phyloP scores from a whole-genome alignment of 495 filamentous ascomycete species.

The Chaetomium tenue region DNA sequence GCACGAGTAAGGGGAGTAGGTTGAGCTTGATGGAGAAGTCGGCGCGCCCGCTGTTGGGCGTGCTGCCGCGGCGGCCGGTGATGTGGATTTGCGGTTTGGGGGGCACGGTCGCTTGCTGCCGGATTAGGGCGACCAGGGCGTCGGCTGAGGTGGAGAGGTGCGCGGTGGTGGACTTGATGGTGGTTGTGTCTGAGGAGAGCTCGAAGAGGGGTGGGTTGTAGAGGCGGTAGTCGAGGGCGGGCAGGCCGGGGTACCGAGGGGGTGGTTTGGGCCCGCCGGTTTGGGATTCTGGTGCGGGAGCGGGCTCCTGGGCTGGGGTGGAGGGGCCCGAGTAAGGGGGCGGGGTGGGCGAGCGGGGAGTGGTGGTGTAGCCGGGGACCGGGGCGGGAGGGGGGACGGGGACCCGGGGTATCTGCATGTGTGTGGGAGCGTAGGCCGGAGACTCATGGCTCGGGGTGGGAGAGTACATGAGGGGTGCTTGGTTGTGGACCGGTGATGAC shows the following conservation, averaged over 20 bases:
- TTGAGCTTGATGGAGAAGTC: constrained; percentile 56
- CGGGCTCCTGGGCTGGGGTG: constrained; percentile 26
- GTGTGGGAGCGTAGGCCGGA: neutral
- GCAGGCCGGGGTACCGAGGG: constrained; percentile 45
- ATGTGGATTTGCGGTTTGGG: constrained; percentile 54
- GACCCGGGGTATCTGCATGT: neutral
- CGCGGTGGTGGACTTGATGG: constrained; percentile 44
- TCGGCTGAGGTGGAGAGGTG: constrained; percentile 43
- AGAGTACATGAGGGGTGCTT: neutral
- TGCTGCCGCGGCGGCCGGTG: constrained; percentile 36
- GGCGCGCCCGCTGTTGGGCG: constrained; percentile 18
- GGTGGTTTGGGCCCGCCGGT: constrained; percentile 26
- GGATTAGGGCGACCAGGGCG: constrained; percentile 45
- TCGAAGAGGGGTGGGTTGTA: constrained; percentile 50
- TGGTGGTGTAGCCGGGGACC: neutral
- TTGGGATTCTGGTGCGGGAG: constrained; percentile 25
- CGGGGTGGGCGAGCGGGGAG: constrained; percentile 27
- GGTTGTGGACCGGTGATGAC: constrained; percentile 13
- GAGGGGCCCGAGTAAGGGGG: constrained; percentile 51
- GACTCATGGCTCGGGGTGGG: neutral
- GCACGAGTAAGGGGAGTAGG: constrained; percentile 51
- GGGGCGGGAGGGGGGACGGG: constrained; percentile 4
- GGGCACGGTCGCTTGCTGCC: constrained; percentile 48
- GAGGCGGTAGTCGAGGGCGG: constrained; percentile 49
- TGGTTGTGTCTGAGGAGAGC: constrained; percentile 48